Evolutionary conservation across 495 filamentous ascomycete species (phyloP), one percentile per base, ranked within the genome.

Genomic region (Hypoxylon intermedium): DNA sequence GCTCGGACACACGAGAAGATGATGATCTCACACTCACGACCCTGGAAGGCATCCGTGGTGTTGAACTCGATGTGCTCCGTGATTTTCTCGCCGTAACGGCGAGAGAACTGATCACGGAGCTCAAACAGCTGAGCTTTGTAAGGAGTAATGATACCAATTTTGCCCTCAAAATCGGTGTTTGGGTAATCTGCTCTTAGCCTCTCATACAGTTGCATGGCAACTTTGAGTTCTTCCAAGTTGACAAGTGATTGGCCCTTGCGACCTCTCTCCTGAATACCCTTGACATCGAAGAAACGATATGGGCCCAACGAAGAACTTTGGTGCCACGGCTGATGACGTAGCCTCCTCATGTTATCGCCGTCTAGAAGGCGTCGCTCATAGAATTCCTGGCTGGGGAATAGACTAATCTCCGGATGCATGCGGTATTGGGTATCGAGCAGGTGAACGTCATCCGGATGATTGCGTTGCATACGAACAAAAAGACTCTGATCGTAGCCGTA

Each of bases 1-100:
- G 94, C 92, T 74, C 94, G 86, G 26, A 98, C 94, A 72, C 94
- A 98, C 44, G 95, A 98, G 77, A 98, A 98, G 54, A 98, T 97
- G 68, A 98, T 97, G 58, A 98, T 86, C 72, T 98, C 94, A 69
- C 90, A 92, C 75, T 98, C 94, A 43, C 94, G 85, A 60, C 94
- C 94, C 69, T 98, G 94, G 74, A 97, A 98, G 12, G 94, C 94
- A 74, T 98, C 94, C 1, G 95, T 97, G 3, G 94, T 98, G 68
- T 98, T 98, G 79, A 98, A 98, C 57, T 98, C 94, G 45, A 98
- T 85, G 31, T 78, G 83, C 26, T 87, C 86, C 16, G 88, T 80
- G 58, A 98, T 92, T 7, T 69, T 71, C 0, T 89, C 82, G 11
- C 94, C 93, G 68, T 88, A 97, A 33, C 76, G 77, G 7, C 80